Percentiles rank a stretch among this genome's conserved stretches.
Conservation (phyloP, 2,329 filamentous ascomycete genomes). For the Clarireedia hainanense region DNA sequence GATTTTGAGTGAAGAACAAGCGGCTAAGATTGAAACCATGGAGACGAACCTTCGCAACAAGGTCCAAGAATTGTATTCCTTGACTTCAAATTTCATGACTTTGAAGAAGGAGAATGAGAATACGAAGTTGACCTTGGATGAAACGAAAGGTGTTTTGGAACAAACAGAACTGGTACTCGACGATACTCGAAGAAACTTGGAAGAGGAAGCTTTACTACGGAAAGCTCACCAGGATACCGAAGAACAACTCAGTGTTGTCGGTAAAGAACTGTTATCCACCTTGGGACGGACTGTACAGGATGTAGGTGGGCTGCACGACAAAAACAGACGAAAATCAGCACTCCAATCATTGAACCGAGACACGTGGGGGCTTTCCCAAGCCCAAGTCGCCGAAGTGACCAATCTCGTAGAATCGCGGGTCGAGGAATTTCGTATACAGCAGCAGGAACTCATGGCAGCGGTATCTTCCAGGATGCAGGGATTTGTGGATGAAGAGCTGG, state of each 20-base stretch:
- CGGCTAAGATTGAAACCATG: slow-evolving; percentile 84
- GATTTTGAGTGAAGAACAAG: slow-evolving; percentile 87
- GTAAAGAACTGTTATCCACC: slow-evolving; percentile 68
- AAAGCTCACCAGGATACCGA: slow-evolving; percentile 85
- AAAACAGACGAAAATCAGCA: slow-evolving; percentile 78
- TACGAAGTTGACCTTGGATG: slow-evolving; percentile 62
- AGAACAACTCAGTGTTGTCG: slow-evolving; percentile 63
- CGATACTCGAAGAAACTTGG: slow-evolving; percentile 66
- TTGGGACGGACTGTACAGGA: slow-evolving; percentile 72
- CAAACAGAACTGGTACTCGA: slow-evolving; percentile 80
- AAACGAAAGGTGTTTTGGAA: slow-evolving; percentile 73
- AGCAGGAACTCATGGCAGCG: slow-evolving; percentile 59
- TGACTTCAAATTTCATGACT: slow-evolving; percentile 80
- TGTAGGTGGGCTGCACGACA: slow-evolving; percentile 74
- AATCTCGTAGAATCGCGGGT: slow-evolving; percentile 69
- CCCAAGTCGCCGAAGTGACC: slow-evolving; percentile 69
- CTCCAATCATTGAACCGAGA: slow-evolving; percentile 72
- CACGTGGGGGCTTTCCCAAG: slow-evolving; percentile 70
- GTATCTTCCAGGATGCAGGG: slow-evolving; percentile 65
- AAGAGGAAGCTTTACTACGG: slow-evolving; percentile 71
- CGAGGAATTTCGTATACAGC: slow-evolving; percentile 62
- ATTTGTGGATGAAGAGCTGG: slow-evolving; percentile 70
- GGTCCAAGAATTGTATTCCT: slow-evolving; percentile 79
- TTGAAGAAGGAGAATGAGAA: slow-evolving; percentile 86
- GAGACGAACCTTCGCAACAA: slow-evolving; percentile 88